Base-by-base conservation (phyloP, 768 basidiomycete genomes). In the Naganishia friedmannii region DNA sequence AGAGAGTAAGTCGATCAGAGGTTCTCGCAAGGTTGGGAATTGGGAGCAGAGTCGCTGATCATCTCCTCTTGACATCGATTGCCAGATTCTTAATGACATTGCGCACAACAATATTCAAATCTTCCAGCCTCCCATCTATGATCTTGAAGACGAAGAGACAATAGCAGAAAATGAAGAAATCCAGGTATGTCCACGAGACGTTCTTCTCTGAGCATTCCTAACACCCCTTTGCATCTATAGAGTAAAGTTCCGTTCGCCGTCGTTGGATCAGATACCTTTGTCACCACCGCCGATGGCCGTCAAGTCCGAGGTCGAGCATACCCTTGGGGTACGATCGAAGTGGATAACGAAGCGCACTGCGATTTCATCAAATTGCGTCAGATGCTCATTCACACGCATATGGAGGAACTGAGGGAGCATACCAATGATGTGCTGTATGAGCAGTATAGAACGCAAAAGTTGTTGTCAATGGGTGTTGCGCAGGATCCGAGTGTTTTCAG, bases 311-410 rank as follows among this genome's bases (percentile, higher is more conserved):
- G 96, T 15, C 92, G 96, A 75, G 85, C 88, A 3, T 99, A 99
- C 81, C 96, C 96, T 12, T 99, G 96, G 96, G 96, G 96, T 80
- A 89, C 94, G 60, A 93, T 98, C 74, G 96, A 99, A 80, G 96
- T 99, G 29, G 96, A 99, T 84, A 98, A 99, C 77, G 96, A 98
- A 79, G 91, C 93, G 21, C 96, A 99, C 79, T 99, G 96, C 75
- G 96, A 99, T 82, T 99, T 99, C 80, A 95, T 98, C 82, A 98
- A 98, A 83, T 90, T 99, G 72, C 90, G 96, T 65, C 96, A 98
- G 82, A 98, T 99, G 96, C 90, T 99, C 45, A 90, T 99, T 75
- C 87, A 96, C 68, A 98, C 95, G 12, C 96, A 98, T 81, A 99
- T 99, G 96, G 96, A 99, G 81, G 96, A 99, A 81, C 85, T 99